Percentiles rank a stretch among this genome's conserved stretches.
Conservation (phyloP, 1,139 yeast genomes). For the Candida glucosophila region DNA sequence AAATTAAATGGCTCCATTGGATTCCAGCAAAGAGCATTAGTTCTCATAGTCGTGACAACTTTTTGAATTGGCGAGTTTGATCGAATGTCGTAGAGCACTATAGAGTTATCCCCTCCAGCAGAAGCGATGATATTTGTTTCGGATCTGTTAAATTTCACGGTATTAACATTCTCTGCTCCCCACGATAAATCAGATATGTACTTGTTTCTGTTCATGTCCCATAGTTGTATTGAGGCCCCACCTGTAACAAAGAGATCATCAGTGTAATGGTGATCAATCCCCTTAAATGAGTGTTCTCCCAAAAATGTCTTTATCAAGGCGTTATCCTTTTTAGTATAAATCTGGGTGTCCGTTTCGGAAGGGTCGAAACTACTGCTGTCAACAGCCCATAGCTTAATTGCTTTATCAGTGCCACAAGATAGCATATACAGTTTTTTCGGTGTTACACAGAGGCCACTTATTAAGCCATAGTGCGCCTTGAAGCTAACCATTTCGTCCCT, state of each 20-base stretch:
- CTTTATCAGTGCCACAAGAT: slow-evolving; percentile 88
- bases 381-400: slow-evolving; percentile 75
- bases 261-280: slow-evolving; percentile 76
- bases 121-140: slow-evolving; percentile 87
- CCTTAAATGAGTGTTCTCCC: slow-evolving; percentile 79
- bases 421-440: slow-evolving; percentile 52
- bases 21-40: slow-evolving; percentile 88
- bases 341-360: slow-evolving; percentile 23
- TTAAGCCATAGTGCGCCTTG: slow-evolving; percentile 87
- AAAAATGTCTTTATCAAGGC: slow-evolving; percentile 69
- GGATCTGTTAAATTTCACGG: slow-evolving; percentile 81
- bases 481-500: slow-evolving; percentile 69
- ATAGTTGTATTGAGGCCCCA: slow-evolving; percentile 77
- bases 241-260: slow-evolving; percentile 83
- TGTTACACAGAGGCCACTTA: slow-evolving; percentile 78
- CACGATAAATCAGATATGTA: slow-evolving; percentile 75
- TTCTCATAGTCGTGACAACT: slow-evolving; percentile 72
- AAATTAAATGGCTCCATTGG: slow-evolving; percentile 96
- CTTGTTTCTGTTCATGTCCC: slow-evolving; percentile 80
- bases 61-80: slow-evolving; percentile 90
- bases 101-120: slow-evolving; percentile 86
- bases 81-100: slow-evolving; percentile 83
- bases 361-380: slow-evolving; percentile 36
- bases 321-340: slow-evolving; percentile 19
- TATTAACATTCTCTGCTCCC: slow-evolving; percentile 89